Conservation (phyloP, 345 rosid genomes). For the Barbarea vulgaris region DNA sequence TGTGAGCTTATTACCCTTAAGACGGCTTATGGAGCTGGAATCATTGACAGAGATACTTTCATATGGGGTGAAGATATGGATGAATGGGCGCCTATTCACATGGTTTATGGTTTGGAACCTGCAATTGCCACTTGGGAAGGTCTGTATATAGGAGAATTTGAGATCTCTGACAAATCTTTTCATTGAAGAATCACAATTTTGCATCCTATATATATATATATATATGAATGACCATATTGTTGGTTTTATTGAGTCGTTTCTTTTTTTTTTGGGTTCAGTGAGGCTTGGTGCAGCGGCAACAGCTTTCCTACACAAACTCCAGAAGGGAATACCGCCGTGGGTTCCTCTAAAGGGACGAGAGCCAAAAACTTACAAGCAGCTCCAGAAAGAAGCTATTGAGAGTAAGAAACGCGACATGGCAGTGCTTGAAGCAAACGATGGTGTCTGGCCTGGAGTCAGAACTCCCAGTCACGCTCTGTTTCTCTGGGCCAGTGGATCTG, state of each 20-base stretch:
- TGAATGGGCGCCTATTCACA: conserved; percentile 96
- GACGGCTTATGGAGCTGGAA: conserved; percentile 91
- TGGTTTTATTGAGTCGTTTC: conserved; percentile 1
- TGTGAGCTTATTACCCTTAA: conserved; percentile 82
- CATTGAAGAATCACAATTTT: not conserved
- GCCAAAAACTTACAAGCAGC: conserved; percentile 73
- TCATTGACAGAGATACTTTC: conserved; percentile 90
- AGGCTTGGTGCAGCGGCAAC: conserved; percentile 92
- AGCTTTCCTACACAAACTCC: conserved; percentile 79
- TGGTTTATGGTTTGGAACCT: conserved; percentile 89
- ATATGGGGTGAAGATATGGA: conserved; percentile 94
- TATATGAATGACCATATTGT: not conserved
- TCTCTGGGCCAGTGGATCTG: conserved; percentile 97
- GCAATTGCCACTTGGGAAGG: conserved; percentile 99
- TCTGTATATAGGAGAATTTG: conserved; percentile 32
- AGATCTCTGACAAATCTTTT: not conserved
- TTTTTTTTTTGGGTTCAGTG: conserved; percentile 50
- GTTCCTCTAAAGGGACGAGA: conserved; percentile 80
- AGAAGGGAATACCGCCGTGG: conserved; percentile 90
- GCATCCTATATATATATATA: not conserved
- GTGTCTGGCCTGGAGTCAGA: conserved; percentile 89
- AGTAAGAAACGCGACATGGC: conserved; percentile 82
- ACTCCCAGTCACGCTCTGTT: conserved; percentile 85
- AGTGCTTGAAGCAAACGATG: conserved; percentile 81
- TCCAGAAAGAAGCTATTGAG: conserved; percentile 84